phyloP scores from a whole-genome alignment of 1,139 yeast species.

The Nakaseomyces glabratus region DNA sequence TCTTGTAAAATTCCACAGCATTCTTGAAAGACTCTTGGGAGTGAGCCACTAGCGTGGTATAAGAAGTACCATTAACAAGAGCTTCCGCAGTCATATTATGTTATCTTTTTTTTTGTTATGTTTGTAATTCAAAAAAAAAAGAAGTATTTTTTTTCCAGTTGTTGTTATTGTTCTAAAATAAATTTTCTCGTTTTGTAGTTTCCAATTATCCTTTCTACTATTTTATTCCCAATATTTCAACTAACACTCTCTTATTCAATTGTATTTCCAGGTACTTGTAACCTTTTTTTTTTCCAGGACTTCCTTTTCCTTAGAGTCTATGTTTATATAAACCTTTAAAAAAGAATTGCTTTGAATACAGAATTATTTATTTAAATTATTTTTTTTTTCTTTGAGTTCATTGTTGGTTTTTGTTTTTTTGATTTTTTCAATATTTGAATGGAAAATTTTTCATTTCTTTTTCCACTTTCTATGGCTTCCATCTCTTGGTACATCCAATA shows the following conservation, averaged over 20 bases:
- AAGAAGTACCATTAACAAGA: constrained; percentile 31
- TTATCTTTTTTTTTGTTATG: constrained; percentile 1
- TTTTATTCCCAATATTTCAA: neutral
- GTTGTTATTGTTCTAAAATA: neutral
- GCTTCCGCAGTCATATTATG: constrained; percentile 22
- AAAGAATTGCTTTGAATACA: too few species aligned
- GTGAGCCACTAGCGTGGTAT: constrained; percentile 25
- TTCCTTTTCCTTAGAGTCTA: too few species aligned
- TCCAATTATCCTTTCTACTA: neutral
- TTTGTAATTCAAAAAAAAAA: constrained; percentile 5
- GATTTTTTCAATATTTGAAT: neutral
- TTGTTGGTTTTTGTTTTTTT: too few species aligned
- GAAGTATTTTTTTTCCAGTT: neutral
- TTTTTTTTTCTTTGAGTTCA: too few species aligned
- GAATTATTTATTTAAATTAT: too few species aligned
- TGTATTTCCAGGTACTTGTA: too few species aligned
- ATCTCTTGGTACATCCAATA: too few species aligned
- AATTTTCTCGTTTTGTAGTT: neutral
- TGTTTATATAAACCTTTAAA: too few species aligned
- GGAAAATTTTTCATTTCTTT: too few species aligned
- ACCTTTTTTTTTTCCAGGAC: too few species aligned
- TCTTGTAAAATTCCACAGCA: constrained; percentile 25
- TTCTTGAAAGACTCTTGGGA: constrained; percentile 22
- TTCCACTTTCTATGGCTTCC: too few species aligned
- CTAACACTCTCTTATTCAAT: too few species aligned